Percentiles rank a stretch among this genome's conserved stretches.
Evolutionary conservation across 805 yeast genomes (phyloP).

Genomic region (Soucietia sequanensis): DNA sequence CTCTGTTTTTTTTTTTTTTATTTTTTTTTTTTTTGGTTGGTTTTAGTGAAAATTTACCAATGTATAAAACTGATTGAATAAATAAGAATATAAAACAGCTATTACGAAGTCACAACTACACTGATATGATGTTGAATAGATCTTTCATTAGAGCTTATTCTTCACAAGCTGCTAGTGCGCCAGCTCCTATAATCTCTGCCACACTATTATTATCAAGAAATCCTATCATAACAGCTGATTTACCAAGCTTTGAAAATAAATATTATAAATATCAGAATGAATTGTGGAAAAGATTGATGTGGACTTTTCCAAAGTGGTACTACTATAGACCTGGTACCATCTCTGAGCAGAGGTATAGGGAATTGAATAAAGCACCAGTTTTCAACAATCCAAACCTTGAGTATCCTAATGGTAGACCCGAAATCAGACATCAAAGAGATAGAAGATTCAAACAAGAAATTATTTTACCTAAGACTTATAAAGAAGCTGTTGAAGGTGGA

Average conservation of each 20-base stretch:
- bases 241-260: conserved; percentile 66
- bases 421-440: conserved; percentile 84
- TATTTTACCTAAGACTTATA: conserved; percentile 66
- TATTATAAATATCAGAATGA: conserved; percentile 84
- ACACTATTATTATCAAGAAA: conserved; percentile 71
- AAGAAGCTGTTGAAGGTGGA: conserved; percentile 27
- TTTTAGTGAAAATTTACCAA: too few species aligned
- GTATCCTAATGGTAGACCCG: conserved; percentile 83
- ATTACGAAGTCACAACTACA: too few species aligned
- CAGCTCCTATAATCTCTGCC: conserved; percentile 33
- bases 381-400: conserved; percentile 71
- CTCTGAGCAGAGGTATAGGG: conserved; percentile 75
- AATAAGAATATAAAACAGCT: too few species aligned
- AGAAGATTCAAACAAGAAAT: conserved; percentile 78
- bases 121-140: conserved; percentile 5
- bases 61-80: too few species aligned
- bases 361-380: conserved; percentile 74
- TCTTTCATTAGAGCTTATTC: conserved; percentile 12
- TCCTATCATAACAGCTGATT: conserved; percentile 82
- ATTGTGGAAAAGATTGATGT: conserved; percentile 86
- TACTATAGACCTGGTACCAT: conserved; percentile 89
- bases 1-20: too few species aligned
- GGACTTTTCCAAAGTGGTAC: conserved; percentile 95
- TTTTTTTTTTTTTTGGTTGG: too few species aligned
- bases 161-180: conserved; percentile 5